phyloP scores from a whole-genome alignment of 2,329 filamentous ascomycete genomes.

The Ophiostoma angusticollis region DNA sequence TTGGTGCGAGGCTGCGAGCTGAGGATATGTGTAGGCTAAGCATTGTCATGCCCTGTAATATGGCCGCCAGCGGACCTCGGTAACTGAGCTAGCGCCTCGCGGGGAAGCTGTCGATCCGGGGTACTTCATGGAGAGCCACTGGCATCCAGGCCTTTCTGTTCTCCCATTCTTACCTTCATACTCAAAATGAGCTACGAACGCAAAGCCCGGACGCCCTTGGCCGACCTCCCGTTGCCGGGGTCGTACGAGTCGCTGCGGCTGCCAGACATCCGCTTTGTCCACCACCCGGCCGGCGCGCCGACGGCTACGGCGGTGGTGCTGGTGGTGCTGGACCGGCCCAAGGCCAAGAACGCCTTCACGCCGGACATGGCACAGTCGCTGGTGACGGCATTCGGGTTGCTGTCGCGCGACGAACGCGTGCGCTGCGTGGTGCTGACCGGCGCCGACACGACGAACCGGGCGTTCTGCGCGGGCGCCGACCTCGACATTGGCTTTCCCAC shows the following conservation, averaged over 20 bases:
- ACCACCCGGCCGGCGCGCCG: conserved; percentile 36
- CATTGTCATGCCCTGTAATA: too few species aligned
- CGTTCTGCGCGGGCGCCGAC: conserved; percentile 49
- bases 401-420: conserved; percentile 42
- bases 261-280: conserved; percentile 33
- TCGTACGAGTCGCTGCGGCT: conserved; percentile 29
- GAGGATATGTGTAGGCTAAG: too few species aligned
- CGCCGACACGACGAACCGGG: conserved; percentile 31
- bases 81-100: conserved; percentile 3
- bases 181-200: conserved; percentile 5
- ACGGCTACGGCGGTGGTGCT: conserved; percentile 49
- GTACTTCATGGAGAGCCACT: neutral
- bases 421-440: conserved; percentile 42
- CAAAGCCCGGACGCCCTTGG: neutral
- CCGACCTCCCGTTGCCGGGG: conserved; percentile 4
- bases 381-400: conserved; percentile 35
- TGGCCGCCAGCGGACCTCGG: conserved; percentile 6
- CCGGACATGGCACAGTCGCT: conserved; percentile 49
- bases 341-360: conserved; percentile 58
- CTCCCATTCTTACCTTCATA: too few species aligned
- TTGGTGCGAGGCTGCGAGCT: too few species aligned
- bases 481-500: conserved; percentile 23
- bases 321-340: conserved; percentile 50
- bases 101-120: conserved; percentile 7
- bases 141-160: too few species aligned